Evolutionary conservation across 2,329 filamentous ascomycete genomes (phyloP), one percentile per base, ranked within the genome.

Genomic region (Scopulariopsis brevicaulis): DNA sequence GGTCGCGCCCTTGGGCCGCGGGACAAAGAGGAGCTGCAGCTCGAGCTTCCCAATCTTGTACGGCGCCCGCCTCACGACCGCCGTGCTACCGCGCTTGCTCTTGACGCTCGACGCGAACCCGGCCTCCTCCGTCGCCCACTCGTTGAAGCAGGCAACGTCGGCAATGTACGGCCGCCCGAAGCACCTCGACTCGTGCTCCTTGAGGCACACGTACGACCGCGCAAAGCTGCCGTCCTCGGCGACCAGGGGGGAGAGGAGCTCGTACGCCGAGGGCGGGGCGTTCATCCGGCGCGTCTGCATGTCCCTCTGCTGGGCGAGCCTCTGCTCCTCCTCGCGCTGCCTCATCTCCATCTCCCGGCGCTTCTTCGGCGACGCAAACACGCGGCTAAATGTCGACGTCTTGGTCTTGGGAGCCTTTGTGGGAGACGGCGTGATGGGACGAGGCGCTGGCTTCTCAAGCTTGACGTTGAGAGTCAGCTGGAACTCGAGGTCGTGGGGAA

Each of bases 401-500:
- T 96, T 96, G 57, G 82, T 75, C 71, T 86, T 84, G 66, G 73
- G 62, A 22, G 80, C 77, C 2, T 87, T 83, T 3, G 85, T 81
- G 43, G 75, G 73, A 24, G 63, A 60, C 14, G 61, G 54, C 1
- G 74, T 68, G 1, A 80, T 68, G 58, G 74, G 74, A 60, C 76
- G 76, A 14, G 87, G 80, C 28, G 86, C 84, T 6, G 89, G 89
- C 67, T 92, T 89, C 63, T 92, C 88, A 25, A 97, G 80, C 75
- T 96, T 96, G 63, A 96, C 95, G 64, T 96, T 96, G 15, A 99
- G 81, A 0, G 94, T 97, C 46, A 99, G 82, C 72, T 99, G 94
- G 74, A 99, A 99, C 71, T 99, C 94, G n/a, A 99, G 83, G 65
- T 99, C 94, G 64, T 96, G 94, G 55, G 95, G 86, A 28, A 99